Base-by-base conservation (phyloP, 768 basidiomycete genomes). In the Suillus subaureus region DNA sequence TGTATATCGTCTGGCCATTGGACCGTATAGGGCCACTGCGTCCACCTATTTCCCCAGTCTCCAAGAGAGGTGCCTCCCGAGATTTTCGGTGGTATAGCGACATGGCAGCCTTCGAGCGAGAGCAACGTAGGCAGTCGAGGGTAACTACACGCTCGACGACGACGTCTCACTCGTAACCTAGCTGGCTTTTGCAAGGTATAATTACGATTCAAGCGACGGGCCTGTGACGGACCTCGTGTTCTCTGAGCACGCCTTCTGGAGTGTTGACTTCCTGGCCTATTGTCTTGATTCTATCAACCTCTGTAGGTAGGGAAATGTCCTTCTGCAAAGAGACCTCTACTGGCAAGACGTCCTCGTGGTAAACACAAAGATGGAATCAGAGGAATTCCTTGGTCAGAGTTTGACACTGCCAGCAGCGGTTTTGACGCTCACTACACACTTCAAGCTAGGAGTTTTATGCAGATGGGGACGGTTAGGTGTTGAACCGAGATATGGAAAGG, bases 1-100 rank as follows among this genome's bases (percentile, higher is more conserved):
- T 80, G 61, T 75, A 79, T 64, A 76, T 88, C 39, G 45, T 86
- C 33, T 88, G 86, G 85, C 87, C 87, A 8, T 75, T 79, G 9
- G 68, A 80, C 43, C 82, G 87, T 4, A 76, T 81, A 63, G 87
- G 87, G 2, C 70, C 72, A 2, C 64, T 78, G 37, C 72, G 68
- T 21, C 65, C 64, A 6, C 68, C 77, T 35, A 64, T 75, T n/a
- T 47, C 23, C 16, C 75, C 77, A 0, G 9, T 61, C 18, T 61
- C 70, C 11, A 67, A 64, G 51, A 23, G 33, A 49, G 73, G 75
- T 18, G 60, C 63, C 7, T 64, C 75, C 2, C 68, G 77, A 0
- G 67, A 73, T 45, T 64, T 54, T 58, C 57, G 57, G 23, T 78
- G 75, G 75, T 69, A 72, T 33, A 67, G 69, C 31, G 66, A 71